Base-by-base conservation (phyloP, 305 asterid species). In the Plantago coronopus region DNA sequence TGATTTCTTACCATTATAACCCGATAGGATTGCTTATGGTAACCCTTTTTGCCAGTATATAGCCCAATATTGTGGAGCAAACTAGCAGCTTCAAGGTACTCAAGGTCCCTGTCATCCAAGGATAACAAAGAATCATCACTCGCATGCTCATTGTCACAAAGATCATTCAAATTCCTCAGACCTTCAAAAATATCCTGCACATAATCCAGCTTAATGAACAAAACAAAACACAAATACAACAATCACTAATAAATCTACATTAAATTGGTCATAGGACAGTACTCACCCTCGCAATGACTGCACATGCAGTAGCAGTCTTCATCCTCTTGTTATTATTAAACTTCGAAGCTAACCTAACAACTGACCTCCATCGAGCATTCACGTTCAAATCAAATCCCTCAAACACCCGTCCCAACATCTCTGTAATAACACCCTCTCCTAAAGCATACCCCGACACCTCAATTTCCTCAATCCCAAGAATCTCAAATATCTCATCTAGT, bases 41-140 rank as follows among this genome's bases (percentile, higher is more conserved):
- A 86, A 58, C 84, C 90, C 80, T 88, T 88, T 73, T 88, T 86
- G 64, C 90, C 93, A 68, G 79, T 69, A 62, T 42, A 74, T 49
- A 83, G 43, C 68, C 96, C 96, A 71, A 88, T 73, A 66, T 76
- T 81, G 66, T 88, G 90, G 60, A 88, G 95, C 76, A 86, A 82
- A 78, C 90, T 51, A 82, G 95, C 96, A 72, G 95, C 95, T 66
- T 80, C 83, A 37, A 88, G 88, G 80, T 73, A 86, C 73, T 88
- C 96, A 70, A 88, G 81, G 69, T 83, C 84, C 72, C 59, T 76
- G 18, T 74, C 83, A 74, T 82, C 82, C 74, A 82, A 69, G 25
- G 65, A 47, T 25, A 59, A 72, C 12, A 63, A 61, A 62, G 67
- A 66, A 59, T 63, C 72, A 61, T 57, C 19, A 15, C 23, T 64